A percentile compares a stretch with the other conserved stretches of the same genome.
Conservation (phyloP, 305 asterid genomes). For the Fraxinus angustifolia region DNA sequence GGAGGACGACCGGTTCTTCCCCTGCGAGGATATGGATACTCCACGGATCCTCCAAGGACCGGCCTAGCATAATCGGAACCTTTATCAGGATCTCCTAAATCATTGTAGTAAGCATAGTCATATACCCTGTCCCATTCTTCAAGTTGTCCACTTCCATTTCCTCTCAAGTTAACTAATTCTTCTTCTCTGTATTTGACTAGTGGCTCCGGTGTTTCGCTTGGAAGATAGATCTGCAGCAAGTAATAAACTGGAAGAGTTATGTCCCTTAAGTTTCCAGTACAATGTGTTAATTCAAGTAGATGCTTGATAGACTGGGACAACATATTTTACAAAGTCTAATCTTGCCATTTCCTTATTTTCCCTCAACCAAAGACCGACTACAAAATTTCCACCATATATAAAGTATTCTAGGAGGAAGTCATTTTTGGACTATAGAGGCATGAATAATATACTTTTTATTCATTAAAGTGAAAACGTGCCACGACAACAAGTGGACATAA, state of each 20-base stretch:
- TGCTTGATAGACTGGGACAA: not conserved
- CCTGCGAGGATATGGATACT: slow-evolving; percentile 76
- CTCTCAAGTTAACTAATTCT: slow-evolving; percentile 53
- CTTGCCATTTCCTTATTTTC: not conserved
- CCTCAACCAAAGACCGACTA: not conserved
- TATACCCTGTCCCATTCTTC: slow-evolving; percentile 73
- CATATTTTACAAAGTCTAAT: not conserved
- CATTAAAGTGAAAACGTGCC: not conserved
- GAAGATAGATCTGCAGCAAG: slow-evolving; percentile 50
- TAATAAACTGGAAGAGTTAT: not conserved
- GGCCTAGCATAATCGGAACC: slow-evolving; percentile 48
- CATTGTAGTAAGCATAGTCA: slow-evolving; percentile 65
- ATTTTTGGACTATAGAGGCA: not conserved
- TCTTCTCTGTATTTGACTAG: slow-evolving; percentile 52
- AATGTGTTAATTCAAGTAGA: not conserved
- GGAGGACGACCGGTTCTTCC: slow-evolving; percentile 70
- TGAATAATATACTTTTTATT: not conserved
- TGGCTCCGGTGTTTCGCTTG: slow-evolving; percentile 57
- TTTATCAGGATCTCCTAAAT: slow-evolving; percentile 63
- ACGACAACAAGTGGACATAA: not conserved
- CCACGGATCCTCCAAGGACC: slow-evolving; percentile 55
- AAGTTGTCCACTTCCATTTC: slow-evolving; percentile 54
- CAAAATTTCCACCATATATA: not conserved
- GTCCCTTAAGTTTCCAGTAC: not conserved
- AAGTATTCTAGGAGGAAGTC: not conserved